Evolutionary conservation across 495 filamentous ascomycete species (phyloP).

Genomic region (Tetracladium marchalianum): DNA sequence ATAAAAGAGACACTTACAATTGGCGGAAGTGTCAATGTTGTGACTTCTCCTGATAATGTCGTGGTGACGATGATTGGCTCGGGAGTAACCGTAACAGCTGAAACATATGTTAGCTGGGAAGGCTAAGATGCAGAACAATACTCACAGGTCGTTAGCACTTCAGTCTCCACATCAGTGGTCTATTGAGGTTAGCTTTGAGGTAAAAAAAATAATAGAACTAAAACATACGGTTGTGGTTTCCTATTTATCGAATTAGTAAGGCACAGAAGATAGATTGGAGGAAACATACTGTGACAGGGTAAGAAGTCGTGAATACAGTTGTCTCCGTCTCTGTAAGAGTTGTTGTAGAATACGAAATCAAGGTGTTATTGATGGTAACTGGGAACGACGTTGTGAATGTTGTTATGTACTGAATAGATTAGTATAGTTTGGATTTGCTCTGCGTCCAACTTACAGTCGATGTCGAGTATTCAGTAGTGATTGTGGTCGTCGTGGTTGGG

Average conservation of each 20-base stretch:
- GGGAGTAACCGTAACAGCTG: neutral
- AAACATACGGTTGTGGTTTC: neutral
- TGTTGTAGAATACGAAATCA: neutral
- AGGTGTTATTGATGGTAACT: neutral
- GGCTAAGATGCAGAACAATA: neutral
- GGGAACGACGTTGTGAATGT: neutral
- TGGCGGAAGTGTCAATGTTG: slow-evolving; percentile 9
- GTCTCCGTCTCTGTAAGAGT: neutral
- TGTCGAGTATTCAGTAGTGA: neutral
- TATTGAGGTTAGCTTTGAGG: neutral
- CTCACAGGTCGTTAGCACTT: neutral
- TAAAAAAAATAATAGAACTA: neutral
- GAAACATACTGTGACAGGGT: neutral
- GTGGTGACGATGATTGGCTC: neutral
- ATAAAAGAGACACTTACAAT: neutral
- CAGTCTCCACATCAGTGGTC: neutral
- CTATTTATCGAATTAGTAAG: neutral
- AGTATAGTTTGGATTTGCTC: neutral
- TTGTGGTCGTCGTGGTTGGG: neutral
- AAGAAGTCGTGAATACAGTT: neutral
- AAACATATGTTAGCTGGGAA: neutral
- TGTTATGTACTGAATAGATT: neutral
- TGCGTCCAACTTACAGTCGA: neutral
- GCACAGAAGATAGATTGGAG: too few species aligned
- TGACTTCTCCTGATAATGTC: neutral